Percentiles rank a stretch among this genome's conserved stretches.
phyloP scores from a whole-genome alignment of 331 rosid genomes.

The Rhamnella rubrinervis region DNA sequence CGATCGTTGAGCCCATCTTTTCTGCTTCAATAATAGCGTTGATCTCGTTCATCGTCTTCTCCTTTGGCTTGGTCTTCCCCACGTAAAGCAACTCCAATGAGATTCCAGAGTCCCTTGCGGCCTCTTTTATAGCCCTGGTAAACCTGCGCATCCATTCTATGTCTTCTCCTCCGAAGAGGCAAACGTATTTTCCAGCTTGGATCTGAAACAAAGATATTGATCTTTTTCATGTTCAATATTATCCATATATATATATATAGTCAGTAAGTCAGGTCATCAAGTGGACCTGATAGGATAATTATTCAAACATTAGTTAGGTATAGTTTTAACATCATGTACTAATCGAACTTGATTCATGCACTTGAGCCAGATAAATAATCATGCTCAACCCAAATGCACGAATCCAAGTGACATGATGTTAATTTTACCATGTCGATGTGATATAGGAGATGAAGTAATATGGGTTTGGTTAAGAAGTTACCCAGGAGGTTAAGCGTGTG shows the following conservation, averaged over 20 bases:
- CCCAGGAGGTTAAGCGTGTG: conserved; percentile 19
- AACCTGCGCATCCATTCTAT: conserved; percentile 57
- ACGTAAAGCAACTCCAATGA: conserved; percentile 56
- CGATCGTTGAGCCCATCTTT: conserved; percentile 37
- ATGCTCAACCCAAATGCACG: too few relatives aligned
- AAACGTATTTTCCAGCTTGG: conserved; percentile 45
- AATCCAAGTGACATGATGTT: too few relatives aligned
- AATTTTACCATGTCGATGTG: too few relatives aligned
- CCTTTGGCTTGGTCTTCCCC: conserved; percentile 57
- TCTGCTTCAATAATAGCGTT: conserved; percentile 28
- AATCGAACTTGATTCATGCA: too few relatives aligned
- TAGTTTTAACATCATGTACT: too few relatives aligned
- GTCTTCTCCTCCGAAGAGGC: conserved; percentile 71
- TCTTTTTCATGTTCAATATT: too few relatives aligned
- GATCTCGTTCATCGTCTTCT: conserved; percentile 26
- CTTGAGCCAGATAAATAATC: too few relatives aligned
- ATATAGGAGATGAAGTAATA: too few relatives aligned
- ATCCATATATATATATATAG: background rate
- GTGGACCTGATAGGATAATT: too few relatives aligned
- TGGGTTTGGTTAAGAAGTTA: background rate
- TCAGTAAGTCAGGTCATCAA: too few relatives aligned
- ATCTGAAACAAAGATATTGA: conserved; percentile 31
- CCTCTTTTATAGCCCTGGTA: conserved; percentile 26
- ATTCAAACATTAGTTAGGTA: too few relatives aligned
- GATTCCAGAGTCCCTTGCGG: conserved; percentile 33